phyloP scores from a whole-genome alignment of 495 filamentous ascomycete species.

The Xylaria cubensis region DNA sequence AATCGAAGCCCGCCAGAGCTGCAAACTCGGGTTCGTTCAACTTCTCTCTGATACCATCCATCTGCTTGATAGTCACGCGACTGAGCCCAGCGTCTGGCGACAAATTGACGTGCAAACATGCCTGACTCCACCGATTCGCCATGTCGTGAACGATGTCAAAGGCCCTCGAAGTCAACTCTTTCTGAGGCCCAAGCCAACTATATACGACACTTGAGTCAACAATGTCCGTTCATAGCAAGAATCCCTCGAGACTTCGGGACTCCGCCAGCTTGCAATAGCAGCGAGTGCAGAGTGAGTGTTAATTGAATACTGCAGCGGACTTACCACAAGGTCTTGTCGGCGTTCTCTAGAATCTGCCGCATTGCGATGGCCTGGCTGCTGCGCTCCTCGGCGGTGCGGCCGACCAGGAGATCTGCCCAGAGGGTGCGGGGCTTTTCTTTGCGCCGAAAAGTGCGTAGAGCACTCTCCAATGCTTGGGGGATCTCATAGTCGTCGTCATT shows the following conservation, averaged over 20 bases:
- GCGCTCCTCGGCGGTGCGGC: slow-evolving; percentile 34
- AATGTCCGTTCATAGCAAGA: no score
- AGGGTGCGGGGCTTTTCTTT: slow-evolving; percentile 32
- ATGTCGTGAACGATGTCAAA: slow-evolving; percentile 34
- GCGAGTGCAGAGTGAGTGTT: no score
- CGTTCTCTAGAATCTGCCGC: slow-evolving; percentile 29
- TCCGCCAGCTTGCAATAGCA: no score
- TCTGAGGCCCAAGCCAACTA: slow-evolving; percentile 32
- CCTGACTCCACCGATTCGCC: slow-evolving; percentile 25
- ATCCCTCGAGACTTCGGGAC: no score
- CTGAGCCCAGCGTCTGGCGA: slow-evolving; percentile 4
- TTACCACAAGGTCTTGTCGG: slow-evolving; percentile 35
- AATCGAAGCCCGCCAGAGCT: slow-evolving; percentile 15
- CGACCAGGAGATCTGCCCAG: slow-evolving; percentile 37
- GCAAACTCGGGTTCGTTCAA: not conserved
- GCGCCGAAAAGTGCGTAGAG: slow-evolving; percentile 36
- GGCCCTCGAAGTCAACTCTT: slow-evolving; percentile 25
- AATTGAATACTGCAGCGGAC: no score
- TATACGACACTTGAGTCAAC: no score
- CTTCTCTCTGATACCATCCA: slow-evolving; percentile 14
- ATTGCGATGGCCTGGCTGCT: slow-evolving; percentile 24
- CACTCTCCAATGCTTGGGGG: slow-evolving; percentile 30
- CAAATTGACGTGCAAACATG: slow-evolving; percentile 23
- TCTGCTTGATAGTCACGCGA: slow-evolving; percentile 21
- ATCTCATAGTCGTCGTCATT: slow-evolving; percentile 29